A percentile compares a stretch with the other conserved stretches of the same genome.
Evolutionary conservation across 306 rosid species (phyloP).

Genomic region (Cicer arietinum): DNA sequence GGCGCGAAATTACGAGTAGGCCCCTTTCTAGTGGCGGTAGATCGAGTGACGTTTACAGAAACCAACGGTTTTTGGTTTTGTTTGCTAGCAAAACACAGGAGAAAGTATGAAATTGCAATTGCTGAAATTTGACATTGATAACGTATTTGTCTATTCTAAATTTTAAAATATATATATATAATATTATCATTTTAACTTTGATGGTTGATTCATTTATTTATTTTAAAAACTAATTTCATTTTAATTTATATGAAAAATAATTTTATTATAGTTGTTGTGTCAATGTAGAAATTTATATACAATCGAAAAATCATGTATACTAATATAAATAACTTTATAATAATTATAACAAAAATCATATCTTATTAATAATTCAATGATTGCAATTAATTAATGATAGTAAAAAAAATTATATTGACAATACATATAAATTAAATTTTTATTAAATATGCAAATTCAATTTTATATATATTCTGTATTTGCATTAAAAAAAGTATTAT

Average conservation of each 20-base stretch:
- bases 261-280: too few species aligned
- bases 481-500: too few species aligned
- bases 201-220: not conserved
- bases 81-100: slow-evolving; percentile 35
- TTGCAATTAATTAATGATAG: fast-evolving
- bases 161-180: not conserved
- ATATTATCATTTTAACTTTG: not conserved
- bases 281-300: too few species aligned
- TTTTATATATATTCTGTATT: too few species aligned
- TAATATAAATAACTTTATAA: too few species aligned
- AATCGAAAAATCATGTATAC: too few species aligned
- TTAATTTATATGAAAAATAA: too few species aligned
- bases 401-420: too few species aligned
- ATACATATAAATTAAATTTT: too few species aligned
- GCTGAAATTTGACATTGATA: not conserved
- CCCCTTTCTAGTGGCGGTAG: slow-evolving; percentile 23
- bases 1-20: slow-evolving; percentile 52
- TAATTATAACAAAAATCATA: too few species aligned
- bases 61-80: slow-evolving; percentile 49
- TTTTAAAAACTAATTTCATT: not conserved
- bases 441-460: too few species aligned
- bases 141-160: not conserved
- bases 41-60: slow-evolving; percentile 53
- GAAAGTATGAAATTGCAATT: not conserved
- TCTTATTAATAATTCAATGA: too few species aligned